Evolutionary conservation across 495 filamentous ascomycete species (phyloP), one percentile per base, ranked within the genome.

Genomic region (Aspergillus avenaceus): DNA sequence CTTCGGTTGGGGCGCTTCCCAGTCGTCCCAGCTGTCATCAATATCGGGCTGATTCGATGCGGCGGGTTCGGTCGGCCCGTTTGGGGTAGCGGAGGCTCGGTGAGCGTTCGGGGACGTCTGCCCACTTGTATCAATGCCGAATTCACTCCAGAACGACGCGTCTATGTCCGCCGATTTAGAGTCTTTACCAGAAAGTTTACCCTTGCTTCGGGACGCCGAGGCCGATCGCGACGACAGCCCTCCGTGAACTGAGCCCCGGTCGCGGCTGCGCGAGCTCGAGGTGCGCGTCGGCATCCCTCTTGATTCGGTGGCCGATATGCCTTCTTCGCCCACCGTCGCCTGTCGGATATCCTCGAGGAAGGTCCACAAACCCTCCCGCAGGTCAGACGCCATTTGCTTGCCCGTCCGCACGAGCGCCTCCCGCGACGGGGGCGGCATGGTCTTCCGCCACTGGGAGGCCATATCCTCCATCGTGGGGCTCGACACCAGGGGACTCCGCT

Each of bases 261-360:
- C 74, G 42, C 65, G 50, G 50, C 71, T 70, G 18, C 61, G 57
- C 44, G 73, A 71, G 41, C 58, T 56, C 23, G 62, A 66, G 32
- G 64, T 67, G 21, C 59, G 23, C 22, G 66, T 52, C 44, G 69
- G 63, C 51, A 67, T 60, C 43, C 61, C 67, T 29, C 73, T 60
- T 27, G 70, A 67, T 55, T 71, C 72, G 14, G 72, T 77, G 31
- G 79, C 84, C 46, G 74, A 82, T 49, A 90, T 82, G 9, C 81
- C 87, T 66, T 97, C 93, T 25, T 97, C 93, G 31, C 92, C 93
- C 11, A 97, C 88, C 2, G 93, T 95, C 12, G 90, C 93, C 69
- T 98, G 93, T 54, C 90, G 78, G 22, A 98, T 78, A 66, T 97
- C 93, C 61, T 97, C 93, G 52, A 97, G 79, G 65, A 97, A 98